Percentiles rank a stretch among this genome's conserved stretches.
phyloP scores from a whole-genome alignment of 257 asterid genomes.

The Striga asiatica region DNA sequence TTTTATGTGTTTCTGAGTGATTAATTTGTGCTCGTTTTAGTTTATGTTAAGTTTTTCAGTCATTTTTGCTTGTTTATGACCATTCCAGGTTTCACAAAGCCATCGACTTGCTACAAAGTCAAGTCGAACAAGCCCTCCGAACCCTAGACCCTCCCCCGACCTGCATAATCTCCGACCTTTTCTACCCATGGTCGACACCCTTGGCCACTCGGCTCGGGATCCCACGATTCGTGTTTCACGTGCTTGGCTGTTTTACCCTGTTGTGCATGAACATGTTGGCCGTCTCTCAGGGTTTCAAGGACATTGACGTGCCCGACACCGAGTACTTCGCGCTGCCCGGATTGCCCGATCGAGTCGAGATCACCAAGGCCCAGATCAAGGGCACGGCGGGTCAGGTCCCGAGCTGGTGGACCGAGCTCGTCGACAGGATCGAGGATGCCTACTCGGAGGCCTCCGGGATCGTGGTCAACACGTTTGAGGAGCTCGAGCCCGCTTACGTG shows the following conservation, averaged over 20 bases:
- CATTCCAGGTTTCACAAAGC: no score
- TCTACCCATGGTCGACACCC: background rate
- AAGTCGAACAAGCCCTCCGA: background rate
- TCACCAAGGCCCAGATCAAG: background rate
- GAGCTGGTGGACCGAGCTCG: background rate
- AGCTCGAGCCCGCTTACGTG: background rate
- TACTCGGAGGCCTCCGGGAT: background rate
- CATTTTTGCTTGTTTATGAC: no score
- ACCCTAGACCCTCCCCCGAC: background rate
- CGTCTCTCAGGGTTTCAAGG: background rate
- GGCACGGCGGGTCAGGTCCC: background rate
- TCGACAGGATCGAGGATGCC: background rate
- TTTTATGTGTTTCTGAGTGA: no score
- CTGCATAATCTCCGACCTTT: background rate
- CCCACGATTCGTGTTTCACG: background rate
- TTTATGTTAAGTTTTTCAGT: no score
- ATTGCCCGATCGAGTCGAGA: background rate
- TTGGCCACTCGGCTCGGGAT: background rate
- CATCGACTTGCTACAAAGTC: background rate
- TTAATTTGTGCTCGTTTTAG: no score
- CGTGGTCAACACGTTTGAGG: background rate
- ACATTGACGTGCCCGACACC: background rate
- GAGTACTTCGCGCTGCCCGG: background rate
- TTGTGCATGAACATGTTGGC: background rate
- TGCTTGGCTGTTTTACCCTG: background rate